Evolutionary conservation across 768 basidiomycete species (phyloP).

Genomic region (Mycena epipterygia): DNA sequence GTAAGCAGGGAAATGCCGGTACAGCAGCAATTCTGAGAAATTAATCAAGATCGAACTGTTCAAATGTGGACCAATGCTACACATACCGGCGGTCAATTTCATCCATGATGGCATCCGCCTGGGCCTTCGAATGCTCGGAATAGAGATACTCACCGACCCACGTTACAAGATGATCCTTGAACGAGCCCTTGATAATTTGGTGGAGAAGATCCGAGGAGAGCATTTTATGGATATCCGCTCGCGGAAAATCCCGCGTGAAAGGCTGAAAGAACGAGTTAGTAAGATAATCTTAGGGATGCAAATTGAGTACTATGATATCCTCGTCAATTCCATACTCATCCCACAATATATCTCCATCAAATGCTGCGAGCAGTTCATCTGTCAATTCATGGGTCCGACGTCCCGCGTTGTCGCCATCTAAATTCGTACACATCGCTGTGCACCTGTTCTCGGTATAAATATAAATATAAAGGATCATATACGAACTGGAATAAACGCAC

Average conservation of each 20-base stretch:
- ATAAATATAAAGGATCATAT: background rate
- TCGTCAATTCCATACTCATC: slow-evolving; percentile 38
- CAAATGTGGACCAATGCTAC: too few relatives aligned
- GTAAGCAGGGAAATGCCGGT: slow-evolving; percentile 35
- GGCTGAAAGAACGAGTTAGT: slow-evolving; percentile 24
- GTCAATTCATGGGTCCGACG: slow-evolving; percentile 26
- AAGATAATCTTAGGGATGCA: background rate
- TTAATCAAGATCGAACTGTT: background rate
- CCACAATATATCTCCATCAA: slow-evolving; percentile 21
- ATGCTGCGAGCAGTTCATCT: background rate
- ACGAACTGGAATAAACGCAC: background rate
- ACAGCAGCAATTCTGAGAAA: slow-evolving; percentile 33
- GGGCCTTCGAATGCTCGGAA: slow-evolving; percentile 4
- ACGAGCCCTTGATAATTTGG: slow-evolving; percentile 42
- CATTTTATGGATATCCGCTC: slow-evolving; percentile 47
- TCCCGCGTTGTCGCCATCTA: slow-evolving; percentile 6
- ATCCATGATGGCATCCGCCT: slow-evolving; percentile 44
- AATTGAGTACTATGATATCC: slow-evolving; percentile 33
- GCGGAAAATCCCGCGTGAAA: slow-evolving; percentile 41
- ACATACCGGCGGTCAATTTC: slow-evolving; percentile 51
- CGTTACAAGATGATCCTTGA: slow-evolving; percentile 50
- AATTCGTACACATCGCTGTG: slow-evolving; percentile 15
- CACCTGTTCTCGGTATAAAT: background rate
- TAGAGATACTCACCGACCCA: slow-evolving; percentile 47
- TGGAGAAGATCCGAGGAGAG: slow-evolving; percentile 46